Evolutionary conservation across 441 rosid species (phyloP), one percentile per base, ranked within the genome.

Genomic region (Gossypium aridum): DNA sequence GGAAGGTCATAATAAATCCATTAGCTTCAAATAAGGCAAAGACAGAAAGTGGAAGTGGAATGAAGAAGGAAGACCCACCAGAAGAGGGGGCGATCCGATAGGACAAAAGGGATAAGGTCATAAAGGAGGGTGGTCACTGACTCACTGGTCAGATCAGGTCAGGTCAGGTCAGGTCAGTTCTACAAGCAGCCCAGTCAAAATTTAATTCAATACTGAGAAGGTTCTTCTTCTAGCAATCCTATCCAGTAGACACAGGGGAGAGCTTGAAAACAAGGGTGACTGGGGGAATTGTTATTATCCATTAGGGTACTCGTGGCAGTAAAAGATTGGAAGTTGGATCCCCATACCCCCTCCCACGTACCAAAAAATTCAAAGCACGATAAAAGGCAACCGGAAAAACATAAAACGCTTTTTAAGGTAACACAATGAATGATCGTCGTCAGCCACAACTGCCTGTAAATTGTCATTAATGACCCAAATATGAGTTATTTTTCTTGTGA

Each of bases 271-370:
- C 23, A 55, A 7, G 22, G 59, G 10, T 17, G 25, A 43, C 14
- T 4, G 2, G 23, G 59, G 60, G 45, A 16, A 69, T 4, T 31
- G 78, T 37, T 87, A 64, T 80, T 80, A 82, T 82, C 86, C 84
- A 71, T 64, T 66, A 12, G 25, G 22, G 71, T 71, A 63, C 22
- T 77, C 84, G 87, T 83, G 87, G 87, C 86, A 79, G 77, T 73
- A 64, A 74, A 60, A 66, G 34, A 14, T 76, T 82, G 82, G 85
- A 0, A 71, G 7, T 53, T n/a, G 19, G 5, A 20, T 0, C 3
- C 12, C 13, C 22, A 7, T 14, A 63, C 45, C 45, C 45, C 45
- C 45, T 39, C 45, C 45, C 45, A 39, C 45, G 45, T 39, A 39
- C 59, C 49, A 26, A 43, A 54, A 74, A 54, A 66, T 56, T 17